These are phyloP conservation scores for Solanum gracilifrons DNA, from an alignment of 257 asterid species.

Conservation along the genomic window DNA sequence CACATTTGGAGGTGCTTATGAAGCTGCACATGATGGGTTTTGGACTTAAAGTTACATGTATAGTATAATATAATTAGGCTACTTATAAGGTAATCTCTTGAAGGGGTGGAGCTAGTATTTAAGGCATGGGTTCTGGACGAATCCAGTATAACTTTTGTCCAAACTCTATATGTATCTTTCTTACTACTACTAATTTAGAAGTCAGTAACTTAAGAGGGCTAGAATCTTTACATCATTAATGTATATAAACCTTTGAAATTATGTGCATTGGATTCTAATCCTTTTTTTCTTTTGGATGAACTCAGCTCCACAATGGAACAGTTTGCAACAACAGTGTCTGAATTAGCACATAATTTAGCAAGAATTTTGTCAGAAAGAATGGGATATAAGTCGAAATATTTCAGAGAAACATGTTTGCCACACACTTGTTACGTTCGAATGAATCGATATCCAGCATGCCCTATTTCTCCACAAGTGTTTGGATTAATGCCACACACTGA, in stretches of 20 bases:
- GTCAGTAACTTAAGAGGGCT: neutral
- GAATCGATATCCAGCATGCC: conserved; percentile 75
- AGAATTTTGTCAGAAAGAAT: conserved; percentile 49
- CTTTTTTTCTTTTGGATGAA: neutral
- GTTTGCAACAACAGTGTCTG: conserved; percentile 37
- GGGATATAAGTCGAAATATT: conserved; percentile 32
- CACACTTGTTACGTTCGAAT: conserved; percentile 61
- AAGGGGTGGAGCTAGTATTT: neutral
- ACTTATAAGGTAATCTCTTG: neutral
- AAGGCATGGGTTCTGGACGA: no score
- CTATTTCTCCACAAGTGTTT: conserved; percentile 25
- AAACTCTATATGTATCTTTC: neutral
- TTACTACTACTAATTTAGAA: neutral
- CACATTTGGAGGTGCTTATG: neutral
- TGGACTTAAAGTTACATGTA: neutral
- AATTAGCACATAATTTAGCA: conserved; percentile 49
- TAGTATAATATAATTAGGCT: no score
- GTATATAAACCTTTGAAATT: neutral
- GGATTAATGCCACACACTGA: conserved; percentile 86
- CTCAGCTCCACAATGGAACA: conserved; percentile 58
- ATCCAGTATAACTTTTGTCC: neutral
- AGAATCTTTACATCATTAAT: neutral
- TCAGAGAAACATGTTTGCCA: conserved; percentile 45
- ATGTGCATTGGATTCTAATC: neutral
- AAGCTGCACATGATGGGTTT: neutral